Base-by-base conservation (phyloP, 78 protist genomes). In the Dictyostelium brefeldianum region DNA sequence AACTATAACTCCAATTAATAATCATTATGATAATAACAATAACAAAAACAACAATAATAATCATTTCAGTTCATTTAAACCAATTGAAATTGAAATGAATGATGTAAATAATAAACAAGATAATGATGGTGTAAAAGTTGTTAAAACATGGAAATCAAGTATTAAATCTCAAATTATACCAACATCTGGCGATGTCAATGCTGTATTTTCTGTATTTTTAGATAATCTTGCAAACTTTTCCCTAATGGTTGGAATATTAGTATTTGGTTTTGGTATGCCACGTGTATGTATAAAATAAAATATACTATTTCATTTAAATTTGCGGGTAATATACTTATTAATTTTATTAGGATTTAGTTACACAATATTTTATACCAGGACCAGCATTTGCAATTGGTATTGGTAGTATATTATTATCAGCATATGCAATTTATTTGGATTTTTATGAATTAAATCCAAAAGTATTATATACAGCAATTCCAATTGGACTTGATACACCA, bases 151-250 rank as follows among this genome's bases (percentile, higher is more conserved):
- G 43, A 36, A 36, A 36, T 36, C 43, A 36, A 36, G 43, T 36
- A 36, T 36, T 3, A 36, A 36, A 36, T 1, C 22, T 5, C 48
- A 71, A 43, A 36, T 71, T 4, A 43, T 43, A 5, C 92, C 92
- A 15, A 87, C 59, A 6, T 5, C 56, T 18, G 92, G 92, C 20
- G 92, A 87, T 77, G 25, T 77, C 0, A 87, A 87, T 77, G 92
- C 92, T 46, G 8, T 87, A 48, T 77, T 78, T 36, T 77, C 83
- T 5, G 81, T 87, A 18, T 31, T 77, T 43, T 50, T 87, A 25
- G 92, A 87, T 77, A 87, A 87, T n/a, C 20, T 87, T 2, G 92
- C 92, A 17, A 87, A 87, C n/a, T 56, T 87, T 12, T 75, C 92
- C 3, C 77, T 81, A 47, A 47, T 87, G 83, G 64, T 53, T 1